These are phyloP conservation scores for Vanilla planifolia DNA, from an alignment of 106 monocot genomes.

Conservation along the genomic window DNA sequence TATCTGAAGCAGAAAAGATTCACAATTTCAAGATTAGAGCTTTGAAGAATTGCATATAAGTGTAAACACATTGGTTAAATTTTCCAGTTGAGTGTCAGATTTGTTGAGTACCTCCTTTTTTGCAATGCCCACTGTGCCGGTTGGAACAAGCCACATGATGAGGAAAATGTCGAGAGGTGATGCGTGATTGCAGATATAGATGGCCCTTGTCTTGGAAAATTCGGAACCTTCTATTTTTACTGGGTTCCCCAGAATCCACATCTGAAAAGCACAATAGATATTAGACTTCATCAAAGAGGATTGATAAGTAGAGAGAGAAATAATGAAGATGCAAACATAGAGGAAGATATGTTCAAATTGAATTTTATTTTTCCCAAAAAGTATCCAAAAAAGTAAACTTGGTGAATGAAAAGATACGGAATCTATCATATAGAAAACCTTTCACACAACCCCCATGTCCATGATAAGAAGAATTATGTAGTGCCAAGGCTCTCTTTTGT, in stretches of 20 bases:
- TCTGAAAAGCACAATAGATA: slow-evolving; percentile 17
- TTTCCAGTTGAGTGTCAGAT: no score
- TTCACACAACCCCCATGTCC: no score
- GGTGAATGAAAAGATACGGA: no score
- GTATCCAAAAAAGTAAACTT: no score
- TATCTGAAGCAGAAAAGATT: slow-evolving; percentile 31
- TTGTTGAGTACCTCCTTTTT: slow-evolving; percentile 70
- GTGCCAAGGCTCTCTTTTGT: no score
- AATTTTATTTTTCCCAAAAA: no score
- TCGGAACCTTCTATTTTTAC: slow-evolving; percentile 49
- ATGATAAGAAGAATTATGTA: no score
- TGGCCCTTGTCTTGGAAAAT: slow-evolving; percentile 40
- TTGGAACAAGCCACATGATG: slow-evolving; percentile 57
- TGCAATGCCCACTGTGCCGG: slow-evolving; percentile 61
- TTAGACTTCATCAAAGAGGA: background rate
- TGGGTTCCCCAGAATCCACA: slow-evolving; percentile 64
- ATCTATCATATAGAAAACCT: no score
- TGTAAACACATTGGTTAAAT: no score
- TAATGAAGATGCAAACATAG: background rate
- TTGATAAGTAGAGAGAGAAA: background rate
- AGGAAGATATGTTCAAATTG: background rate
- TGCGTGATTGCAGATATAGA: slow-evolving; percentile 58
- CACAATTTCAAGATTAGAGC: background rate
- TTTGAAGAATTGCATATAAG: no score
- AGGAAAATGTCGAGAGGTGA: slow-evolving; percentile 62